Base-by-base conservation (phyloP, 345 rosid genomes). In the Zanthoxylum bungeanum region DNA sequence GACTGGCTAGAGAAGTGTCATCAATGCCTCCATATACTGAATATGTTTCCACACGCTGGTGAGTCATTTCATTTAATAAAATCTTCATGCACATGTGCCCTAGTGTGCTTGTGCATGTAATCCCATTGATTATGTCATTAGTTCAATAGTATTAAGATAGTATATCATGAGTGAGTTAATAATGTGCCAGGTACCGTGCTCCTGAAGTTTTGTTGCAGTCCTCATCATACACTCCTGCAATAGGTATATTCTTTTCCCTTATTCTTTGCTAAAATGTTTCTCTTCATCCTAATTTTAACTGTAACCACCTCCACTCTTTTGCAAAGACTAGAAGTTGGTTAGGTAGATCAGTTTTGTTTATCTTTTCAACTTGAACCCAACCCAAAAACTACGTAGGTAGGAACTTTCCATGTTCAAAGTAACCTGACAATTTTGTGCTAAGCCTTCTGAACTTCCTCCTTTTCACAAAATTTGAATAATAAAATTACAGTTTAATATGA, bases 41-140 rank as follows among this genome's bases (percentile, higher is more conserved):
- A 84, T 93, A 93, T 86, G 98, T 93, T 60, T 93, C 98, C 66
- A 93, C 97, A 5, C 87, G 97, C 39, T 93, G 98, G 97, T 93
- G 76, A 80, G 88, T 76, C 27, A 34, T 73, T 52, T 39, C 19
- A 5, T 73, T 55, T 55, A 19, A 21, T 14, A 21, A 21, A 11
- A 16, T 14, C 28, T 55, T 2, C 19, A 10, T 39, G 1, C 37
- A 9, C 62, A 12, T 28, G 53, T 16, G 9, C 9, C n/a, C 25
- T 2, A 31, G 14, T 64, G 19, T 69, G 19, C 31, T 11, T 53
- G 11, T 55, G 37, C 28, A 24, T 36, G 40, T 60, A 34, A 65
- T 40, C 9, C 44, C 22, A 17, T 0, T 46, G 55, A 27, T 46
- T 44, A 46, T n/a, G 39, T 12, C 65, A 44, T 24, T 72, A 14